A percentile compares a stretch with the other conserved stretches of the same genome.
phyloP scores from a whole-genome alignment of 148 eudicot species.

The Cornus suecica region DNA sequence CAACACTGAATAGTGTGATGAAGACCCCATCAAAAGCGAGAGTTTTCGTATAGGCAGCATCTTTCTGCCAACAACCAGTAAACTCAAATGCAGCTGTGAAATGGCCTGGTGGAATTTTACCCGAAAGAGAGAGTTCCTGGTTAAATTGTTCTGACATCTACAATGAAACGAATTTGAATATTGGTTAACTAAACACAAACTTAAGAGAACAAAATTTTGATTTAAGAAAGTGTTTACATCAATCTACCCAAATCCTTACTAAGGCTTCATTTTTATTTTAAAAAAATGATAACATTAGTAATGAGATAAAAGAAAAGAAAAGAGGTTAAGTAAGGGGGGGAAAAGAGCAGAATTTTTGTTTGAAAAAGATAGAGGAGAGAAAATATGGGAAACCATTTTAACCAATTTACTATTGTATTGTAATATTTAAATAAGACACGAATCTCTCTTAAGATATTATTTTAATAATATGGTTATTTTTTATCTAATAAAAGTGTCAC shows the following conservation, averaged over 20 bases:
- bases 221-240: background rate
- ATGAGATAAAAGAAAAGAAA: too few species aligned
- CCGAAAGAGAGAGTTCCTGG: slow-evolving; percentile 45
- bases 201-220: background rate
- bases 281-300: too few species aligned
- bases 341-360: too few species aligned
- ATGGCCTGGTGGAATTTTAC: slow-evolving; percentile 55
- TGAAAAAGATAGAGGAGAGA: too few species aligned
- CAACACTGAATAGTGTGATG: slow-evolving; percentile 42
- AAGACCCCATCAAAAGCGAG: slow-evolving; percentile 53
- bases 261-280: too few species aligned
- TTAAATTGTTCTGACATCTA: slow-evolving; percentile 59
- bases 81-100: slow-evolving; percentile 52
- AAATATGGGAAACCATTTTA: too few species aligned
- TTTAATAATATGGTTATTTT: too few species aligned
- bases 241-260: background rate
- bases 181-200: slow-evolving; percentile 3
- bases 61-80: slow-evolving; percentile 53
- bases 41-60: slow-evolving; percentile 51
- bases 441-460: too few species aligned
- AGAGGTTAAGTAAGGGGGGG: too few species aligned
- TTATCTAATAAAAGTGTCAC: too few species aligned
- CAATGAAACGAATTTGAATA: slow-evolving; percentile 2
- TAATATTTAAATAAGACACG: too few species aligned
- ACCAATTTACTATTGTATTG: too few species aligned